Percentiles rank a stretch among this genome's conserved stretches.
Evolutionary conservation across 2,329 filamentous ascomycete genomes (phyloP).

Genomic region (Didymella exigua): DNA sequence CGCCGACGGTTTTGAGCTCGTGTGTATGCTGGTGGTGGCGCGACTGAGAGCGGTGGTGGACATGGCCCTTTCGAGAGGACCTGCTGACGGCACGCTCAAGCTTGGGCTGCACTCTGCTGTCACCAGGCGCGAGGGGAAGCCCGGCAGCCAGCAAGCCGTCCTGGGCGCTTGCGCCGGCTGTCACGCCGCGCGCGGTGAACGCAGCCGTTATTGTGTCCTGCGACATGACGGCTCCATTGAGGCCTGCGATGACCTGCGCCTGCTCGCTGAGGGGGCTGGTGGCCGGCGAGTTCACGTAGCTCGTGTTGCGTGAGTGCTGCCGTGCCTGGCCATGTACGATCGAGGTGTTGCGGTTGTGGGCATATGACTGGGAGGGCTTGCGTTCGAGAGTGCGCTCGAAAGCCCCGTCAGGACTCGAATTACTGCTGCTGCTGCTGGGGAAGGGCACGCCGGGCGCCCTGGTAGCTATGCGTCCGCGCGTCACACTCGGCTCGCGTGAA

Average conservation of each 20-base stretch:
- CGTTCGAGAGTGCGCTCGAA: conserved; percentile 58
- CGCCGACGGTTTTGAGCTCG: conserved; percentile 91
- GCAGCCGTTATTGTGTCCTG: conserved; percentile 48
- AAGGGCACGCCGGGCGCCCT: conserved; percentile 49
- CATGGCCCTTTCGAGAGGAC: conserved; percentile 74
- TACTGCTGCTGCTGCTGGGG: conserved; percentile 41
- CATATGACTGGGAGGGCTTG: conserved; percentile 61
- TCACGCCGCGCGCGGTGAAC: conserved; percentile 40
- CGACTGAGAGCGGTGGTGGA: conserved; percentile 75
- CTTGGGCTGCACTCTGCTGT: conserved; percentile 38
- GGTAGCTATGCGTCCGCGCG: conserved; percentile 53
- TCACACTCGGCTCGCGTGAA: conserved; percentile 52
- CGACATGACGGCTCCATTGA: conserved; percentile 51
- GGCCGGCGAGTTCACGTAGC: conserved; percentile 75
- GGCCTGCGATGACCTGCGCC: conserved; percentile 66
- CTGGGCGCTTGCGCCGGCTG: conserved; percentile 16
- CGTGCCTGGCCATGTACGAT: conserved; percentile 83
- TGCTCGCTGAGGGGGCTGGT: conserved; percentile 86
- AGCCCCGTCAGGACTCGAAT: conserved; percentile 45
- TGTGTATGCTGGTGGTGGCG: conserved; percentile 68
- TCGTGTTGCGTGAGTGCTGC: conserved; percentile 89
- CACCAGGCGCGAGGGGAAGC: conserved; percentile 14
- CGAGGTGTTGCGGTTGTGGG: conserved; percentile 93
- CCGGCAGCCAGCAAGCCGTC: conserved; percentile 17
- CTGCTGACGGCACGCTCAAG: conserved; percentile 59